Evolutionary conservation across 805 yeast species (phyloP), one percentile per base, ranked within the genome.

Genomic region (Dipodascus albidus): DNA sequence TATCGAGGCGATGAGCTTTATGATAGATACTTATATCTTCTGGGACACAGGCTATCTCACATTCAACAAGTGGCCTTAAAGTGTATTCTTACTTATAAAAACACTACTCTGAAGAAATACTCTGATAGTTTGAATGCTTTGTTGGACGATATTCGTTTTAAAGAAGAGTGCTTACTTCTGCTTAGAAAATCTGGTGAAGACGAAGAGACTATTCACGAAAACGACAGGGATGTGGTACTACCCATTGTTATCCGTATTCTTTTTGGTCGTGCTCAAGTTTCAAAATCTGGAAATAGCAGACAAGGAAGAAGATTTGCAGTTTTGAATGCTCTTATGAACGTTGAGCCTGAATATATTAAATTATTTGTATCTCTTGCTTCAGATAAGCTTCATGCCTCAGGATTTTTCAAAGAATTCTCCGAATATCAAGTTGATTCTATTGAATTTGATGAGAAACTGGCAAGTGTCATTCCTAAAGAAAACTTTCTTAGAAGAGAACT

Each of bases 221-320:
- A 72, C 2, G 97, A 93, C 63, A 70, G 76, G 15, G 70, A 65
- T 1, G 66, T 57, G 1, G 74, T 91, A 1, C 78, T 88, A 78
- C 93, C 95, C 1, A 62, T 86, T 27, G 75, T 89, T 2, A 64
- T 89, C 50, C 71, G 96, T 59, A 83, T 93, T 23, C 70, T 93
- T 20, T 91, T 83, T 67, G 98, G 98, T 6, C 76, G 95, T 54
- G 87, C 89, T 6, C 95, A 87, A 67, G 76, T 83, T 1, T 74
- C 82, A 2, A 56, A 57, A 42, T 71, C 79, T 1, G 82, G 85
- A 64, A 88, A 87, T 55, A 77, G 82, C 24, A 86, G 86, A 62
- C 77, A 79, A 53, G 82, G 89, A 31, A 77, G 85, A 58, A 85
- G 87, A 57, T 76, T 65, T 42, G 64, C 72, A 0, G 65, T 67